Base-by-base conservation (phyloP, 306 rosid species). In the Macrotyloma uniflorum region DNA sequence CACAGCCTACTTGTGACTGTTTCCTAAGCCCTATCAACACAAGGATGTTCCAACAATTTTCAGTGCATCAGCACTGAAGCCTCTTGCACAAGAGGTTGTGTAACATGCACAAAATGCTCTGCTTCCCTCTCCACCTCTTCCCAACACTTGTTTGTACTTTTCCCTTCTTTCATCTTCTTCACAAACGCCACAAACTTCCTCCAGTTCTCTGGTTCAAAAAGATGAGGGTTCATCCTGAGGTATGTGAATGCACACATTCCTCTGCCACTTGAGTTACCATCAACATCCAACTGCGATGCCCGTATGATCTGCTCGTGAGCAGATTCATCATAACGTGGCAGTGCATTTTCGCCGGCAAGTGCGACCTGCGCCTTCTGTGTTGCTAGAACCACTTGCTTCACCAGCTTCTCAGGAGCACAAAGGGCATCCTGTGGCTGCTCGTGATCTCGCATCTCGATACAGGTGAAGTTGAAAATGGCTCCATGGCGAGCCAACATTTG, bases 111-210 rank as follows among this genome's bases (percentile, higher is more conserved):
- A 19, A 87, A 93, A 67, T 90, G 97, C 83, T 93, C 98, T 0
- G 97, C 96, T 80, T 96, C 99, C 77, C 98, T 86, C 89, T 96
- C 99, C 75, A 93, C 85, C 58, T 96, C 82, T 62, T 96, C 99
- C 94, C 87, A 8, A 67, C 99, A 96, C 82, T 83, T 93, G 2
- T 80, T 58, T 1, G 85, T 55, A 5, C 74, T 42, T 81, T 90
- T 93, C 50, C 93, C 97, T 85, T 91, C 98, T 77, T 88, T 96
- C 93, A 96, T 93, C 87, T 88, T 90, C 89, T 96, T 96, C 86
- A 96, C 99, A 83, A 96, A 93, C 0, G 79, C 89, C 74, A 93
- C 97, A 77, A 96, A 96, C 38, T 76, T 82, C 58, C 97, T 89
- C 98, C 98, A 91, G 40, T 93, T 87, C n/a, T 93, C 91, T 0